These are phyloP conservation scores for Metarhizium anisopliae DNA, from an alignment of 2,329 filamentous ascomycete species.

Conservation along the genomic window DNA sequence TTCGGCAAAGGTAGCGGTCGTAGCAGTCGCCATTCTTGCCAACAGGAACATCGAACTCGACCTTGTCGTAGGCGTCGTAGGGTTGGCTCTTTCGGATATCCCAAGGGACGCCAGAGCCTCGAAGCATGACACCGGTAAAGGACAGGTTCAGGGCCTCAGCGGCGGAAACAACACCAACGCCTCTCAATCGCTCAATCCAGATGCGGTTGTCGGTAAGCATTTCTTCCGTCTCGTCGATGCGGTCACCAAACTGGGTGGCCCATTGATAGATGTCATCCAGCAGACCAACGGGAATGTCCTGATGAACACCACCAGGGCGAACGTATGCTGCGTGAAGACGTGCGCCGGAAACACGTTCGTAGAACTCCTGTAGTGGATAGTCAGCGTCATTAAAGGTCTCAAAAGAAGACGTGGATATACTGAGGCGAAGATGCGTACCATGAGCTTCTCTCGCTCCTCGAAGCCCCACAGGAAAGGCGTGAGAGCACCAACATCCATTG, in stretches of 20 bases:
- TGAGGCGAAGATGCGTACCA: slow-evolving; percentile 53
- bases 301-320: slow-evolving; percentile 89
- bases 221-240: slow-evolving; percentile 97
- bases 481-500: slow-evolving; percentile 96
- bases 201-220: slow-evolving; percentile 98
- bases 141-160: slow-evolving; percentile 94
- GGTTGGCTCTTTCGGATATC: slow-evolving; percentile 95
- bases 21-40: slow-evolving; percentile 98
- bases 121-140: slow-evolving; percentile 96
- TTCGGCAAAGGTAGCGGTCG: slow-evolving; percentile 96
- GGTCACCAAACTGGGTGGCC: slow-evolving; percentile 97
- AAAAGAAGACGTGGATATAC: neutral
- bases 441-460: slow-evolving; percentile 98
- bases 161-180: slow-evolving; percentile 83
- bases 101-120: slow-evolving; percentile 91
- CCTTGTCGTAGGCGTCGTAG: slow-evolving; percentile 95
- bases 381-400: neutral
- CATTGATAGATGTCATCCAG: slow-evolving; percentile 99
- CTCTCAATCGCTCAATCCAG: slow-evolving; percentile 90
- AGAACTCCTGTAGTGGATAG: slow-evolving; percentile 72
- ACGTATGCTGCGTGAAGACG: slow-evolving; percentile 97
- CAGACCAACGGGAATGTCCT: slow-evolving; percentile 87
- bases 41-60: slow-evolving; percentile 96
- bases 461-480: slow-evolving; percentile 99
- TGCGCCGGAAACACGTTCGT: slow-evolving; percentile 96